Evolutionary conservation across 164 flowering plant species (phyloP), one percentile per base, ranked within the genome.

Genomic region (Magnolia changhungtana): DNA sequence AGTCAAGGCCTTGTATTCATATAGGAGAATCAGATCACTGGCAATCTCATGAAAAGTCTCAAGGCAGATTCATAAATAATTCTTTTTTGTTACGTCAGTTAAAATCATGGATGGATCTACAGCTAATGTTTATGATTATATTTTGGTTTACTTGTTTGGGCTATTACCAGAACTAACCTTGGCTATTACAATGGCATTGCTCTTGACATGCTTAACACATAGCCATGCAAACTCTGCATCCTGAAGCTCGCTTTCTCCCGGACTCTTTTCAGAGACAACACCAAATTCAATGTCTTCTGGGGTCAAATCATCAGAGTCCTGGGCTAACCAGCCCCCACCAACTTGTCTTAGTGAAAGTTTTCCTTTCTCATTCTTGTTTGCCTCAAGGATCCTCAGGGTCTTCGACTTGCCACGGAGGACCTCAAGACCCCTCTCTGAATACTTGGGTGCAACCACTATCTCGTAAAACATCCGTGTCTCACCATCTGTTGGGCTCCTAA

Each of bases 201-300:
- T 96, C 84, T 96, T 96, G 24, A 96, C 99, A 73, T 96, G 99
- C 90, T 96, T 96, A 8, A 86, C 96, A 80, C 99, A 94, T 8
- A 91, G 83, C 99, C 97, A 96, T 20, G 99, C 99, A 87, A 96
- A 96, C 80, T 96, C 80, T 8, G 97, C 98, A 90, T 96, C 99
- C 72, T 67, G 21, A 74, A 93, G 91, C 82, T 89, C 91, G 59
- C 72, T 82, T 71, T 87, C 90, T 75, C 75, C 80, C 51, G 98
- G 99, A 77, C 75, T 69, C 73, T 78, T 92, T 75, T 86, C 86
- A 19, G 97, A 86, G 27, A 88, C 88, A 10, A 76, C 84, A 24
- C 85, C 85, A 75, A 93, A 96, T 59, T 87, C 75, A 72, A 93
- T 92, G 68, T 92, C 90, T 71, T 88, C 77, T 2, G 99, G 98